Evolutionary conservation across 129 eudicot genomes (phyloP), one percentile per base, ranked within the genome.

Genomic region (Tagetes patula): DNA sequence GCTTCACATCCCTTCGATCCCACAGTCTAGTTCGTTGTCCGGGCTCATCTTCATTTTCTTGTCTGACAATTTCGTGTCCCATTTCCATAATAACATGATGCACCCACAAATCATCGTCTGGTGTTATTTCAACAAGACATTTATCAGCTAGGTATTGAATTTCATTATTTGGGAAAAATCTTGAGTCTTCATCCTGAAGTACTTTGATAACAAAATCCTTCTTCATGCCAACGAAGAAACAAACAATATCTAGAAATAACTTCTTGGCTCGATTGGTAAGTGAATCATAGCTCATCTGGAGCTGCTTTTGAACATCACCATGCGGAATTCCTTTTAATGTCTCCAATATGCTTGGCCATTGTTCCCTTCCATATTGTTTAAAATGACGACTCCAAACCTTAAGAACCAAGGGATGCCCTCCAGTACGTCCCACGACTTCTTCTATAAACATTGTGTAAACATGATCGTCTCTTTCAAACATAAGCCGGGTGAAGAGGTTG

Each of bases 361-460:
- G 71, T 55, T 34, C 13, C 47, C 49, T 40, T 20, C 38, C 54
- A 27, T 55, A 5, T 6, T 36, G 63, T 33, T 36, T 31, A 49
- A 55, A 79, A 65, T 73, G 61, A 42, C 62, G 39, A 67, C 72
- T 70, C 83, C 74, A 73, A 31, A 67, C 64, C 41, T 73, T 63
- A 59, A 79, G 61, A 55, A 69, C 79, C 73, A 79, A 40, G 3
- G 83, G 83, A 59, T 73, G 34, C 13, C 79, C 83, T 56, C 70
- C 70, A 67, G 74, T 68, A 47, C 11, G 4, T 6, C 6, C n/a
- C 5, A 67, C 83, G 6, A 67, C 46, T 45, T 42, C 68, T 0
- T 55, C 5, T 48, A 75, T 13, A 9, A 79, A 46, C 41, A 14
- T 14, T 30, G 10, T 36, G 52, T 62, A 12, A n/a, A 37, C 46